These are phyloP conservation scores for Halteria grandinella DNA, from an alignment of 73 alveolate species.

Conservation along the genomic window DNA sequence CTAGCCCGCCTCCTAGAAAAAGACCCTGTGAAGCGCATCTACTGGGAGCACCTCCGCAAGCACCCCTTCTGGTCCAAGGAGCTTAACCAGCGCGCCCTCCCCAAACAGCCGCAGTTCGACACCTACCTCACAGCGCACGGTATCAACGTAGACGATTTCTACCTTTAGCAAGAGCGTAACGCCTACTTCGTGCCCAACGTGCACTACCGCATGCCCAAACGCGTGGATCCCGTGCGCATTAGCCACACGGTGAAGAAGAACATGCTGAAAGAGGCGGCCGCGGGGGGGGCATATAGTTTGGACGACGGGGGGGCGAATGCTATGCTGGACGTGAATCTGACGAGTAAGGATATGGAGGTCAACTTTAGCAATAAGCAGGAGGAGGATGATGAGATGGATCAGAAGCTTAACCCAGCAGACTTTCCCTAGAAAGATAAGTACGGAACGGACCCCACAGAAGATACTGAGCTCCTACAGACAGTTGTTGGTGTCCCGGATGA, in stretches of 20 bases:
- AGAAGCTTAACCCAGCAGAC: not conserved
- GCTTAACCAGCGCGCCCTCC: constrained; percentile 50
- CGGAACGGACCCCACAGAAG: too few relatives aligned
- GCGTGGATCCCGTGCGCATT: constrained; percentile 72
- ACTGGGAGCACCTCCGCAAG: constrained; percentile 93
- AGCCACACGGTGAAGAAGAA: constrained; percentile 77
- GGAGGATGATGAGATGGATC: constrained; percentile 41
- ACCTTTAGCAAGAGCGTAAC: constrained; percentile 24
- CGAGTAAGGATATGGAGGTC: constrained; percentile 64
- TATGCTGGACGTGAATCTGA: constrained; percentile 74
- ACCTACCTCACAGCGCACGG: constrained; percentile 61
- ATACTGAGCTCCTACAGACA: too few relatives aligned
- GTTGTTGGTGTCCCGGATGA: too few relatives aligned
- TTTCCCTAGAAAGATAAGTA: too few relatives aligned
- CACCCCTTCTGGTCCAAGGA: constrained; percentile 86
- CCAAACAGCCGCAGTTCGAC: constrained; percentile 83
- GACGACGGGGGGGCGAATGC: constrained; percentile 22
- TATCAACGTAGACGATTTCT: constrained; percentile 56
- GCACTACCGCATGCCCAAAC: constrained; percentile 42
- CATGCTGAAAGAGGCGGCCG: constrained; percentile 59
- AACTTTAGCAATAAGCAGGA: constrained; percentile 37
- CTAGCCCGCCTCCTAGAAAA: constrained; percentile 83
- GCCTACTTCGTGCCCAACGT: constrained; percentile 52
- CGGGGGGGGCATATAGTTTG: constrained; percentile 31
- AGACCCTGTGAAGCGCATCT: constrained; percentile 91